phyloP scores from a whole-genome alignment of 2,329 filamentous ascomycete species.

The Zymoseptoria ardabiliae region DNA sequence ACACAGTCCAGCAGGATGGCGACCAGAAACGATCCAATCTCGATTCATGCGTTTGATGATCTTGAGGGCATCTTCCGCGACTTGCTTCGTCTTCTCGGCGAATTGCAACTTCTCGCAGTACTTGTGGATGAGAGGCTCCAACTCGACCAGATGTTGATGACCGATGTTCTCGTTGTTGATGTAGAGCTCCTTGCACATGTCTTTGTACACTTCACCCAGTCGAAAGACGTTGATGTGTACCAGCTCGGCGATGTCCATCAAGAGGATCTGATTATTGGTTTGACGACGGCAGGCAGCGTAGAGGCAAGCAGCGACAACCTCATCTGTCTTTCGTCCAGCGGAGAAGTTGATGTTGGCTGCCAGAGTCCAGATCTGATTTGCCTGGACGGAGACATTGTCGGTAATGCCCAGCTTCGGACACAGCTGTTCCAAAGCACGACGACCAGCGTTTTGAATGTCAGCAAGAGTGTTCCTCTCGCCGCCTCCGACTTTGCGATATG shows the following conservation, averaged over 20 bases:
- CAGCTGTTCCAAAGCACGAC: conserved; percentile 34
- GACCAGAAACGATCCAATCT: conserved; percentile 95
- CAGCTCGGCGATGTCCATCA: conserved; percentile 91
- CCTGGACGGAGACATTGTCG: conserved; percentile 32
- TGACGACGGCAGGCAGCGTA: conserved; percentile 81
- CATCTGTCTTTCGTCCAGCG: conserved; percentile 75
- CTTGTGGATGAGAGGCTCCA: conserved; percentile 83
- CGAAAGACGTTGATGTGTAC: neutral
- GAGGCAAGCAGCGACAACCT: conserved; percentile 82
- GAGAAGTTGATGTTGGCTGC: conserved; percentile 59
- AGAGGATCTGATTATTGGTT: conserved; percentile 74
- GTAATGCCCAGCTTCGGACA: conserved; percentile 34
- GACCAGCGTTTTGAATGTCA: conserved; percentile 44
- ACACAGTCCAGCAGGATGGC: conserved; percentile 86
- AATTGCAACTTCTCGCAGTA: conserved; percentile 93
- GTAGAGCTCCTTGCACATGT: conserved; percentile 60
- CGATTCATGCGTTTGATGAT: conserved; percentile 89
- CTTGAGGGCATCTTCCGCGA: conserved; percentile 79
- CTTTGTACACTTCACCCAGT: conserved; percentile 50
- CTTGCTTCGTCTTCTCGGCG: conserved; percentile 68
- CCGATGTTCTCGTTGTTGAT: conserved; percentile 45
- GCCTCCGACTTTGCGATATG: conserved; percentile 38
- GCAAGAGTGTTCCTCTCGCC: conserved; percentile 48
- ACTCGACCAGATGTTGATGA: conserved; percentile 58
- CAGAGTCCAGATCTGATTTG: conserved; percentile 37